phyloP scores from a whole-genome alignment of 495 filamentous ascomycete genomes.

The Aspergillus homomorphus region DNA sequence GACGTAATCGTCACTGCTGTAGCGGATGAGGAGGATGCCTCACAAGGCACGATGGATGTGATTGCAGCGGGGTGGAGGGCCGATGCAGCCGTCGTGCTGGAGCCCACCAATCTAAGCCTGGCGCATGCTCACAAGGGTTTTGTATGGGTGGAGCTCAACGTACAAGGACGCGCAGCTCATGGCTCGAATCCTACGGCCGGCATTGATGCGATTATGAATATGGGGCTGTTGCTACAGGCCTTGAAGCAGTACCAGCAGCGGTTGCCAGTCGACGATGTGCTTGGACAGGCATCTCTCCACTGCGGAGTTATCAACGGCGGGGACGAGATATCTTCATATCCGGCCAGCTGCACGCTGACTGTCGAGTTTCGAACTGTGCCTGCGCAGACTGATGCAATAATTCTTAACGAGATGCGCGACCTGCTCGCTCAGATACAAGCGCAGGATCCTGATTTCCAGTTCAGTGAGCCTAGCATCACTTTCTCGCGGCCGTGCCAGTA shows the following conservation, averaged over 20 bases:
- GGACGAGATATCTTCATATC: constrained; percentile 48
- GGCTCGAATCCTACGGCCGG: constrained; percentile 41
- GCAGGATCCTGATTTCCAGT: constrained; percentile 28
- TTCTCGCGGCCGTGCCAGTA: constrained; percentile 37
- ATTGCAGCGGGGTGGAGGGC: constrained; percentile 47
- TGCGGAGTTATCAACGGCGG: constrained; percentile 46
- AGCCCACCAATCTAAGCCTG: constrained; percentile 38
- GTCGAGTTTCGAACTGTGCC: constrained; percentile 46
- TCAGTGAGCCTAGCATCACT: constrained; percentile 26
- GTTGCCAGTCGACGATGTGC: constrained; percentile 31
- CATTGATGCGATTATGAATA: constrained; percentile 41
- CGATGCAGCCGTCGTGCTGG: constrained; percentile 42
- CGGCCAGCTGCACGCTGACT: constrained; percentile 38
- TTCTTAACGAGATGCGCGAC: constrained; percentile 27
- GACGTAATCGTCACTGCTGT: constrained; percentile 48
- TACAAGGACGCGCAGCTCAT: constrained; percentile 45
- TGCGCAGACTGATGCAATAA: constrained; percentile 30
- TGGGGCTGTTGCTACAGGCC: constrained; percentile 42
- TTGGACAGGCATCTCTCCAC: constrained; percentile 39
- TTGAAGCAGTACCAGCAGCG: constrained; percentile 35
- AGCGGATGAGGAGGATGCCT: constrained; percentile 47
- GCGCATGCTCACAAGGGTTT: constrained; percentile 47
- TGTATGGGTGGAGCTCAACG: constrained; percentile 45
- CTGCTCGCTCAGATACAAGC: constrained; percentile 21
- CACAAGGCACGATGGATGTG: constrained; percentile 43